Percentiles rank a stretch among this genome's conserved stretches.
Evolutionary conservation across 345 rosid species (phyloP).

Genomic region (Combretum micranthum): DNA sequence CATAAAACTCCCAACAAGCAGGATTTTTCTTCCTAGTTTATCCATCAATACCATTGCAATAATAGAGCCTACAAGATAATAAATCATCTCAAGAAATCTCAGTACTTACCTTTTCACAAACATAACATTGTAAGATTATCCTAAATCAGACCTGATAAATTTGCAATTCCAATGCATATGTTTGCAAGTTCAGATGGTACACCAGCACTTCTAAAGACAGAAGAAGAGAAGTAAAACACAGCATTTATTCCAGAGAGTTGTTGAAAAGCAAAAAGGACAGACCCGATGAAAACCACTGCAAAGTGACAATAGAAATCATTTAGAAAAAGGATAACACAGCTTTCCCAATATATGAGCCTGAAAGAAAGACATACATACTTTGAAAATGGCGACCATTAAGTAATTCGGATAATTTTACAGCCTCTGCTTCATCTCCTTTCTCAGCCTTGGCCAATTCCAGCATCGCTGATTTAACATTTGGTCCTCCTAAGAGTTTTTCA

Average conservation of each 20-base stretch:
- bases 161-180: constrained; percentile 71
- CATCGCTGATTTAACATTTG: constrained; percentile 67
- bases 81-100: constrained; percentile 12
- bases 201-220: constrained; percentile 85
- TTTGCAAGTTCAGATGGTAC: constrained; percentile 85
- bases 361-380: constrained; percentile 34
- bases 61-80: constrained; percentile 49
- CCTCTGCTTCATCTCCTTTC: constrained; percentile 56
- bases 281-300: constrained; percentile 97
- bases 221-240: constrained; percentile 90
- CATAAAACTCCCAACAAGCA: constrained; percentile 84
- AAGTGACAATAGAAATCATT: constrained; percentile 26
- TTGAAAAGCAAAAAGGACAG: constrained; percentile 91
- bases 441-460: constrained; percentile 68
- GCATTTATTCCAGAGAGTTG: constrained; percentile 97
- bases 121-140: constrained; percentile 1
- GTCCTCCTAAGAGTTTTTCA: constrained; percentile 75
- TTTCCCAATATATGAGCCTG: constrained; percentile 7
- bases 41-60: constrained; percentile 85
- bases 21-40: constrained; percentile 80
- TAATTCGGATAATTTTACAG: constrained; percentile 61
- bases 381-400: constrained; percentile 58
- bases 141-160: constrained; percentile 55
- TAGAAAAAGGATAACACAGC: neutral
- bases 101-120: constrained; percentile 9